Percentiles rank a stretch among this genome's conserved stretches.
Conservation (phyloP, 768 basidiomycete genomes). For the Serendipita sp. region DNA sequence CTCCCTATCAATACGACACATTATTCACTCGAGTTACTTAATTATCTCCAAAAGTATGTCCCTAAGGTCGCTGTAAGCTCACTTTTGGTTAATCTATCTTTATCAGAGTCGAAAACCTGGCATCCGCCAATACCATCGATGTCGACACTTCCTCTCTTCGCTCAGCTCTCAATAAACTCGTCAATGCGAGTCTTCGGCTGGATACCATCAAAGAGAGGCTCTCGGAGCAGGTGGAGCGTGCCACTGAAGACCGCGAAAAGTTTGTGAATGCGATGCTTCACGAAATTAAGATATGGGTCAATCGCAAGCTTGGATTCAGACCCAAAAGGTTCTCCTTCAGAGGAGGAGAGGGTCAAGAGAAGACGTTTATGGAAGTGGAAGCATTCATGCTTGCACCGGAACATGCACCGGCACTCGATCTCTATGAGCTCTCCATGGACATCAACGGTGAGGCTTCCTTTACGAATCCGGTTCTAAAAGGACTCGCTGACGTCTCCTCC, state of each 20-base stretch:
- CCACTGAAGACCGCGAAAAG: conserved; percentile 11
- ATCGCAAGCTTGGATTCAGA: neutral
- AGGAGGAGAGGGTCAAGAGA: neutral
- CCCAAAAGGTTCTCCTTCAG: neutral
- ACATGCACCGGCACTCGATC: neutral
- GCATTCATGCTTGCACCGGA: conserved; percentile 2
- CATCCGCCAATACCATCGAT: conserved; percentile 12
- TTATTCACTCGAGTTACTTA: conserved; percentile 38
- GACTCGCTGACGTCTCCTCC: conserved; percentile 6
- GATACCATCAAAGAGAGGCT: conserved; percentile 20
- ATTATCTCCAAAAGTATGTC: conserved; percentile 37
- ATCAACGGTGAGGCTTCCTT: neutral
- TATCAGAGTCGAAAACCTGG: conserved; percentile 35
- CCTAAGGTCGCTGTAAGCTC: neutral
- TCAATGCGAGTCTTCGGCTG: conserved; percentile 20
- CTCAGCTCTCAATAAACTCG: conserved; percentile 18
- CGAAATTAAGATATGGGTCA: neutral
- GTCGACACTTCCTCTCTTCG: conserved; percentile 18
- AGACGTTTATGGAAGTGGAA: neutral
- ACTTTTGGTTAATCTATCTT: neutral
- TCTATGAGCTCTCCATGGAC: neutral
- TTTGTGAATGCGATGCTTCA: conserved; percentile 17
- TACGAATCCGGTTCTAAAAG: neutral
- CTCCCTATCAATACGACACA: conserved; percentile 56
- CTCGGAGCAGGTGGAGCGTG: neutral